Evolutionary conservation across 805 yeast species (phyloP).

Genomic region (Saturnispora dispora): DNA sequence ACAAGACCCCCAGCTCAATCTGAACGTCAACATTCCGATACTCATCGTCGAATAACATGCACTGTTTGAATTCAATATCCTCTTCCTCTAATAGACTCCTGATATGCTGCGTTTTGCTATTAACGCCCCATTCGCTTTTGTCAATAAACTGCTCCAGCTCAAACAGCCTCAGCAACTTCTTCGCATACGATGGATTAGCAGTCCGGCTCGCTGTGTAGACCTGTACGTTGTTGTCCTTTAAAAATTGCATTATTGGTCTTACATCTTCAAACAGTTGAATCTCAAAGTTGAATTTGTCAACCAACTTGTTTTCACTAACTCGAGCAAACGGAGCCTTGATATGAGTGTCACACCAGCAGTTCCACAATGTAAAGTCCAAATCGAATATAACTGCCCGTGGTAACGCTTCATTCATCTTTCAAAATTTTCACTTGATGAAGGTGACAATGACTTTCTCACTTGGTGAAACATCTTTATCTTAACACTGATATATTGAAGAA

Average conservation of each 20-base stretch:
- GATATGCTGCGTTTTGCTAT: slow-evolving; percentile 52
- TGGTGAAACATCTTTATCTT: not conserved
- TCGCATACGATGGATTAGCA: slow-evolving; percentile 69
- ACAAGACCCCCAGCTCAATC: slow-evolving; percentile 49
- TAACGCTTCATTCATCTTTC: not conserved
- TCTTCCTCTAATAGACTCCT: slow-evolving; percentile 31
- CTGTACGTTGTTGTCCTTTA: slow-evolving; percentile 37
- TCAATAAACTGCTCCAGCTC: slow-evolving; percentile 46
- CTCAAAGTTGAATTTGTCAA: slow-evolving; percentile 47
- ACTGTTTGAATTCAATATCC: not conserved
- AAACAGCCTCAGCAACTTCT: slow-evolving; percentile 45
- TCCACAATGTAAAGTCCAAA: slow-evolving; percentile 73
- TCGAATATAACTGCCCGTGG: slow-evolving; percentile 63
- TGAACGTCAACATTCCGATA: not conserved
- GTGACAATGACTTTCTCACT: not conserved
- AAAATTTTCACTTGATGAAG: not conserved
- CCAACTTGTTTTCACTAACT: slow-evolving; percentile 24
- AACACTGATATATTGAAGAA: not conserved
- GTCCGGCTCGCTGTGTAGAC: slow-evolving; percentile 76
- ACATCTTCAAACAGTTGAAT: slow-evolving; percentile 62
- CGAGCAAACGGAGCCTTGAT: slow-evolving; percentile 42
- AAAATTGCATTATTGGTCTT: slow-evolving; percentile 46
- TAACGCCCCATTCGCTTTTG: slow-evolving; percentile 61
- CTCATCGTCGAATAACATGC: not conserved
- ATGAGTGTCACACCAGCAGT: slow-evolving; percentile 79